Evolutionary conservation across 1,284 basidiomycete species (phyloP).

Genomic region (Nidula niveotomentosa): DNA sequence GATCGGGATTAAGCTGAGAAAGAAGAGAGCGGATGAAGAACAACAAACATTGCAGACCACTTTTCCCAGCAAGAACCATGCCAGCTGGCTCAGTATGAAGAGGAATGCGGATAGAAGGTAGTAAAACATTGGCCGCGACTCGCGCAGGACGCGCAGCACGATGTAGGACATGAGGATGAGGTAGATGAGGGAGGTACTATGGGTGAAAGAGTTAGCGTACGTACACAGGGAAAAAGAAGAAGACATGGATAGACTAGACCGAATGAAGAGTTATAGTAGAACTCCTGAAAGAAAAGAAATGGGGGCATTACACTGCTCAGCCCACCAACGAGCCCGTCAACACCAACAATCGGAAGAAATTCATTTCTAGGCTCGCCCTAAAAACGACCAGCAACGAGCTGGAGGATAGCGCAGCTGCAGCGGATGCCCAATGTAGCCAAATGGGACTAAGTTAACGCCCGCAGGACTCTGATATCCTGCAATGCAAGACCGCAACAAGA

Average conservation of each 20-base stretch:
- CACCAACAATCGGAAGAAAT: background rate
- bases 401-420: too few relatives aligned
- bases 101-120: constrained; percentile 65
- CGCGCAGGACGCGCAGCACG: constrained; percentile 67
- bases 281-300: background rate
- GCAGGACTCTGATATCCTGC: too few relatives aligned
- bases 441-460: too few relatives aligned
- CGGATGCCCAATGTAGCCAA: too few relatives aligned
- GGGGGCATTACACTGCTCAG: too few relatives aligned
- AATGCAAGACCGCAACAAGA: too few relatives aligned
- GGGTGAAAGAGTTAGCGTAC: background rate
- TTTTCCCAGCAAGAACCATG: constrained; percentile 74
- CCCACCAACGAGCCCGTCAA: background rate
- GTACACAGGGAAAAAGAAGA: background rate
- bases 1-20: background rate
- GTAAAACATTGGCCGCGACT: constrained; percentile 70
- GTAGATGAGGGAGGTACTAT: constrained; percentile 67
- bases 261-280: too few relatives aligned
- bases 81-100: constrained; percentile 76
- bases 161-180: constrained; percentile 75
- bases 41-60: constrained; percentile 69
- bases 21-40: background rate
- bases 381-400: background rate
- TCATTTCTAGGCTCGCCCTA: background rate
- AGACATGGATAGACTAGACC: background rate